Evolutionary conservation across 345 rosid species (phyloP).

Genomic region (Heritiera fomes): DNA sequence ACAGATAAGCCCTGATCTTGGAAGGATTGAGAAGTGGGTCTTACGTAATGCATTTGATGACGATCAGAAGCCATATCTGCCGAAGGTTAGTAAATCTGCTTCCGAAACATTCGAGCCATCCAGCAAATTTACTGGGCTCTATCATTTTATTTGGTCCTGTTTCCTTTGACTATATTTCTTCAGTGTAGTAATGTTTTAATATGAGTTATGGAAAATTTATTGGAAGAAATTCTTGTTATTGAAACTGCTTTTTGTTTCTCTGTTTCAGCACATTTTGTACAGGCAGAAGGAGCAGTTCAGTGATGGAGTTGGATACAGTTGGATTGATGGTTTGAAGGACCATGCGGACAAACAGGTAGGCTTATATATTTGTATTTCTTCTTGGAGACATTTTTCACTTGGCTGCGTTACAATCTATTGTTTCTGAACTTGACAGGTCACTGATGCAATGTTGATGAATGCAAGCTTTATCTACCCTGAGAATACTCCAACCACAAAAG

Average conservation of each 20-base stretch:
- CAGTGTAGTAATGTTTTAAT: background rate
- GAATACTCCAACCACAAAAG: constrained; percentile 75
- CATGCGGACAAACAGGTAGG: constrained; percentile 66
- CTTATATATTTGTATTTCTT: background rate
- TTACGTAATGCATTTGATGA: constrained; percentile 84
- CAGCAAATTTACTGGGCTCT: background rate
- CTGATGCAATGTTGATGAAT: constrained; percentile 72
- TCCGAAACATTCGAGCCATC: background rate
- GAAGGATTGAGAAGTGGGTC: constrained; percentile 88
- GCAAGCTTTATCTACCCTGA: constrained; percentile 79
- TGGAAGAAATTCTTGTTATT: constrained; percentile 15
- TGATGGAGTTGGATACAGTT: constrained; percentile 86
- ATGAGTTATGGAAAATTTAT: background rate
- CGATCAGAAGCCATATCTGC: constrained; percentile 69
- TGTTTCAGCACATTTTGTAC: constrained; percentile 63
- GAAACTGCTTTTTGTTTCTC: constrained; percentile 15
- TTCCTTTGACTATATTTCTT: background rate
- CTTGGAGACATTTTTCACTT: background rate
- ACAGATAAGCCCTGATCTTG: constrained; percentile 68
- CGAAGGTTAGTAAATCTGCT: constrained; percentile 48
- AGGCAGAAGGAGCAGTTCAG: constrained; percentile 91
- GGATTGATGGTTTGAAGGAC: constrained; percentile 86
- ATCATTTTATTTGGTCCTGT: background rate
- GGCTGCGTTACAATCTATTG: constrained; percentile 1
- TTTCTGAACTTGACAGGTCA: constrained; percentile 48